Base-by-base conservation (phyloP, 352 stramenopile genomes). In the Pythium utonaiense region DNA sequence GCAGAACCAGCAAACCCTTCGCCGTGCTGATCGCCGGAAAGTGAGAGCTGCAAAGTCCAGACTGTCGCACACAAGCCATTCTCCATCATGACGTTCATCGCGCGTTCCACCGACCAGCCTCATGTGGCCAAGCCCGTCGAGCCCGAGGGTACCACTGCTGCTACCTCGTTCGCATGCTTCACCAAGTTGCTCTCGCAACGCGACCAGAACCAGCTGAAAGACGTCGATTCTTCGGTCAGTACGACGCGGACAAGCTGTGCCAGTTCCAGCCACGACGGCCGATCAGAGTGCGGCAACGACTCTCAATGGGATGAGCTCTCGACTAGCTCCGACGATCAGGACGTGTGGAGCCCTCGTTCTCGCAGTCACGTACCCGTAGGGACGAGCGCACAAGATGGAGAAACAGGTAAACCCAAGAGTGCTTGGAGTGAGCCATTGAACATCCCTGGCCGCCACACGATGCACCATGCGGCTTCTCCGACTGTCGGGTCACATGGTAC, bases 231-330 rank as follows among this genome's bases (percentile, higher is more conserved):
- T 1, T 62, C 59, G 1, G 44, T 51, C 53, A 67, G 48, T 49
- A 67, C 53, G 8, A 40, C 59, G 7, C 58, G 52, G 22, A 67
- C 64, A 10, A 67, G 53, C 49, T 66, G 57, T n/a, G 47, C 57
- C 13, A 60, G 58, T 49, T 71, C 64, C 21, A 71, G 52, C 45
- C 58, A 66, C 22, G 64, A 67, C 25, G 41, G 42, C 40, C 60
- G 58, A 21, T 71, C 64, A 6, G 64, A 71, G 38, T 71, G 57
- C 40, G 45, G 64, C n/a, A 55, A 59, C 33, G 64, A 71, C 21
- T 41, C 50, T 13, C 58, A 57, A 19, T 71, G 65, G 65, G 65
- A 72, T 19, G 59, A 67, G 31, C 55, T 68, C 31, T 72, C 65
- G 28, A 68, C 60, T 10, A 52, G 49, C 42, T 72, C 65, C 1